phyloP scores from a whole-genome alignment of 352 stramenopile species.

The Globisporangium radiosum region DNA sequence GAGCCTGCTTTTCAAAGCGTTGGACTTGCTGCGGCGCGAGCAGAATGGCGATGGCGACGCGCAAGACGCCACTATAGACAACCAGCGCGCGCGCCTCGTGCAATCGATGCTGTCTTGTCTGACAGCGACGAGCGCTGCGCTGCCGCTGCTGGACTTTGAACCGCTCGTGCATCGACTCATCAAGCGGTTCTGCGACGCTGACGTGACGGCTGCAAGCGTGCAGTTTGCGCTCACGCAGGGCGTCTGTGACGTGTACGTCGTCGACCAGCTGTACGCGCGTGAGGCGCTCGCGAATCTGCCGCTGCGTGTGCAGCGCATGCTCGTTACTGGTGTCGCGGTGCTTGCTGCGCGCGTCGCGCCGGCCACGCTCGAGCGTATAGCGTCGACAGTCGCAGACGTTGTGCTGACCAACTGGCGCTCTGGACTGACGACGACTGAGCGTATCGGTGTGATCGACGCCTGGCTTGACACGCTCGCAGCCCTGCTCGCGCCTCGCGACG shows the following conservation, averaged over 20 bases:
- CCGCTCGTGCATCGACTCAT: conserved; percentile 5
- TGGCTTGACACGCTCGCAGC: conserved; percentile 8
- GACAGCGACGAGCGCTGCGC: conserved; percentile 1
- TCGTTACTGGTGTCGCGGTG: neutral
- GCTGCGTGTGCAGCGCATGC: conserved; percentile 2
- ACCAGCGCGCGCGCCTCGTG: conserved; percentile 1
- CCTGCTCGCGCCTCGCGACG: neutral
- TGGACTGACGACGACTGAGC: neutral
- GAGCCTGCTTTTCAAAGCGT: conserved; percentile 21
- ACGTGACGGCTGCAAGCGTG: conserved; percentile 21
- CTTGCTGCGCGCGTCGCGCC: conserved; percentile 5
- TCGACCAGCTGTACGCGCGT: conserved; percentile 16
- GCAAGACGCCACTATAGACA: neutral
- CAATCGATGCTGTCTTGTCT: conserved; percentile 10
- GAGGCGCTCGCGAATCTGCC: conserved; percentile 3
- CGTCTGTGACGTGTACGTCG: conserved; percentile 13
- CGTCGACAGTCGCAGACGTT: neutral
- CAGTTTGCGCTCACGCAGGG: conserved; percentile 22
- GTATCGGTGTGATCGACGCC: neutral
- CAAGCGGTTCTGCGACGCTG: conserved; percentile 10
- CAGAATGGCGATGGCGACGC: conserved; percentile 1
- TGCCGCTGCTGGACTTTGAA: conserved; percentile 11
- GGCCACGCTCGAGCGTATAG: conserved; percentile 1
- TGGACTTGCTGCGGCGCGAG: conserved; percentile 25
- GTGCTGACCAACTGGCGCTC: neutral